Base-by-base conservation (phyloP, 345 rosid genomes). In the Chamaenerion angustifolium region DNA sequence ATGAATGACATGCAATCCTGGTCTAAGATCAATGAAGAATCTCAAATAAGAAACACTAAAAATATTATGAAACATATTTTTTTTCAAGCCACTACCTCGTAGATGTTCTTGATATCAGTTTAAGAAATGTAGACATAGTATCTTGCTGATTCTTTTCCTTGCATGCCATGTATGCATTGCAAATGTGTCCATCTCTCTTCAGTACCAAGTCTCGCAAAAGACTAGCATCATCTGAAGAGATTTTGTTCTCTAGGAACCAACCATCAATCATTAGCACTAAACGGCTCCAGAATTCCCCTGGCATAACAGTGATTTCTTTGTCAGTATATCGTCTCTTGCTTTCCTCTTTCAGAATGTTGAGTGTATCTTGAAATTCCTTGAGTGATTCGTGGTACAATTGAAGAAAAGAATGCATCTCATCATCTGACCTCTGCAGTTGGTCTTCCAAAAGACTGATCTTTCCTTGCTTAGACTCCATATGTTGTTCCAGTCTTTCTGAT, bases 211-310 rank as follows among this genome's bases (percentile, higher is more conserved):
- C 92, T 65, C 98, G 76, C 65, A 90, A 74, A 25, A 71, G 52
- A 50, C 78, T 71, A 53, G 93, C 94, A 68, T 83, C 89, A 42
- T 58, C 52, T 52, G 59, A 56, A 40, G 71, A 73, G 61, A 90
- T 64, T 76, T 82, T 90, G 64, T 81, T 75, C 68, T 90, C 98
- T 53, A 90, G 93, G 56, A 78, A 58, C 98, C 98, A 90, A 31
- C 98, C 98, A 75, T 83, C 98, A 71, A 90, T 65, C 25, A 69
- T 76, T 58, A 90, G 78, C 65, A 86, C 68, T 60, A 90, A 67
- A 63, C 57, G 73, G 64, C 96, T 90, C 98, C 98, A 90, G 71
- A 83, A 86, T 64, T 74, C 93, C 82, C 62, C 66, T 21, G 96
- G 93, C 85, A 86, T 72, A 61, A 86, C 88, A 67, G 78, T 83